Evolutionary conservation across 2,329 filamentous ascomycete species (phyloP).

Genomic region (Cercospora sesami): DNA sequence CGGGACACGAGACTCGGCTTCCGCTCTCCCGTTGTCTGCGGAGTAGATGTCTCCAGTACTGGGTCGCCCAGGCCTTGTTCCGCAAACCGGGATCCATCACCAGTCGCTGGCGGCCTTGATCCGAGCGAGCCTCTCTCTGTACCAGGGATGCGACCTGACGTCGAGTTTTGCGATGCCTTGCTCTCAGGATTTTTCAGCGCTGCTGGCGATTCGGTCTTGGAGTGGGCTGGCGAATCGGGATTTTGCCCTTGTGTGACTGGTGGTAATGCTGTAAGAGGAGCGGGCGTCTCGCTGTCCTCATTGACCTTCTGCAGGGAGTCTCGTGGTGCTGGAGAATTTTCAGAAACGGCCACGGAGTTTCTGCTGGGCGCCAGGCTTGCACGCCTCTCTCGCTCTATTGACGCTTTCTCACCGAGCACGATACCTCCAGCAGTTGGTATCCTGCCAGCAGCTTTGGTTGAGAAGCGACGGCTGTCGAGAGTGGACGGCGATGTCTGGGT

Average conservation of each 20-base stretch:
- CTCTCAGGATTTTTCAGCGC: neutral
- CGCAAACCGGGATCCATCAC: slow-evolving; percentile 6
- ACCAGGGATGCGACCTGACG: slow-evolving; percentile 1
- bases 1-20: slow-evolving; percentile 7
- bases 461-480: slow-evolving; percentile 11
- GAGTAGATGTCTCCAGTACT: neutral
- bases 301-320: slow-evolving; percentile 13
- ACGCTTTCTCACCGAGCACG: slow-evolving; percentile 6
- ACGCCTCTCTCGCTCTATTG: slow-evolving; percentile 6
- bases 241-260: neutral
- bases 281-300: slow-evolving; percentile 3
- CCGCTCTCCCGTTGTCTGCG: neutral
- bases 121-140: slow-evolving; percentile 5
- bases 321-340: neutral
- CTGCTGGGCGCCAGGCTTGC: slow-evolving; percentile 5
- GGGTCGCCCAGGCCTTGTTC: neutral
- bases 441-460: slow-evolving; percentile 1
- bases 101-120: neutral
- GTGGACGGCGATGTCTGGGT: slow-evolving; percentile 16
- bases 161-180: neutral
- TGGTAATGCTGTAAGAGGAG: neutral
- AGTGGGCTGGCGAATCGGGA: neutral
- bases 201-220: neutral
- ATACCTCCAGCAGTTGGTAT: slow-evolving; percentile 13
- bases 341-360: slow-evolving; percentile 1